These are phyloP conservation scores for Penicillium egyptiacum DNA, from an alignment of 495 filamentous ascomycete species.

Conservation along the genomic window DNA sequence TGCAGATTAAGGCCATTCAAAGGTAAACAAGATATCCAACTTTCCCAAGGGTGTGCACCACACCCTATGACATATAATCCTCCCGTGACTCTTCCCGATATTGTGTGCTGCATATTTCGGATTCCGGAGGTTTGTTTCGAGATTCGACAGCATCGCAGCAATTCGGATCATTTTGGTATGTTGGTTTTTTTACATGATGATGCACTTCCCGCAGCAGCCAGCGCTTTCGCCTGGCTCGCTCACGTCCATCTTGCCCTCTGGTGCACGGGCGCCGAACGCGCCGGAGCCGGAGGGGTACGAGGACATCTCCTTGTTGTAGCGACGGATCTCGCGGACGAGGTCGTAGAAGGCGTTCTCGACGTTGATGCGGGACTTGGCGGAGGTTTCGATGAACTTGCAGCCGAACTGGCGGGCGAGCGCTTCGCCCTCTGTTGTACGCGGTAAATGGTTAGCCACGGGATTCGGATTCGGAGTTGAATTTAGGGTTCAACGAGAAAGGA, in stretches of 20 bases:
- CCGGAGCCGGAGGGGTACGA: constrained; percentile 71
- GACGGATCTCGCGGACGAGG: constrained; percentile 93
- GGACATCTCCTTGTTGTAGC: constrained; percentile 97
- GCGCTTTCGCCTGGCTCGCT: constrained; percentile 65
- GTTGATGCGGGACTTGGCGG: constrained; percentile 95
- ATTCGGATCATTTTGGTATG: constrained; percentile 9
- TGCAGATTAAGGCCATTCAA: constrained; percentile 16
- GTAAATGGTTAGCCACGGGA: constrained; percentile 9
- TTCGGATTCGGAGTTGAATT: not conserved
- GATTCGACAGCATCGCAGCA: constrained; percentile 1
- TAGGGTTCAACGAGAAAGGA: not conserved
- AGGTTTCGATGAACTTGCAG: constrained; percentile 99
- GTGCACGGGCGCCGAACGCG: constrained; percentile 58
- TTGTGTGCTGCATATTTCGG: constrained; percentile 1
- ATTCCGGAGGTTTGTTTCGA: not conserved
- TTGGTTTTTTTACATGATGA: constrained; percentile 72
- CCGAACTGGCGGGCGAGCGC: constrained; percentile 80
- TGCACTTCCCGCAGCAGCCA: constrained; percentile 84
- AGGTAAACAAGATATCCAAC: constrained; percentile 9
- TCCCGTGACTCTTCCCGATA: not conserved
- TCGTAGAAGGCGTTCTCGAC: constrained; percentile 99
- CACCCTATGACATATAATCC: not conserved
- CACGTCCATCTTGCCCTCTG: constrained; percentile 73
- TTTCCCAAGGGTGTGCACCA: not conserved
- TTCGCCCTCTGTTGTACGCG: constrained; percentile 71